Evolutionary conservation across 768 basidiomycete genomes (phyloP), one percentile per base, ranked within the genome.

Genomic region (Agaricus sinodeliciosus): DNA sequence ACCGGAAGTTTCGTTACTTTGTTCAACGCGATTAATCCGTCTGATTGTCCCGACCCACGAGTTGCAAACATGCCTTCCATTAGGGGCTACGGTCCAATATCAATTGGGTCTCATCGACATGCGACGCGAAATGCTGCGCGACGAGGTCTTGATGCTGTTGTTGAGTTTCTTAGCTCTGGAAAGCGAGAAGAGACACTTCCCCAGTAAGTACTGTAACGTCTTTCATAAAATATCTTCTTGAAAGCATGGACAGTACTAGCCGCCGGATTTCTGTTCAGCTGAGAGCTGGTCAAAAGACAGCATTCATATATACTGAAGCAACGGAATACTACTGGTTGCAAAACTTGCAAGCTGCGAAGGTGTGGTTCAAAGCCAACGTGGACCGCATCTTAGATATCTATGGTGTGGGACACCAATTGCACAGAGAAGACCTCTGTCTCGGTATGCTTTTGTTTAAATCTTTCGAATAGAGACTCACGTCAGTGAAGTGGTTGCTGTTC

Each of bases 361-460:
- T 69, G 54, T 93, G 90, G 86, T 85, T 93, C 66, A 78, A 77
- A 52, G 74, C 76, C 3, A 84, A 91, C 58, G 78, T 82, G 22
- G 77, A 87, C 52, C 62, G 70, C 18, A 82, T 93, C 57, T 59
- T 90, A 67, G 63, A 76, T 40, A 64, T 77, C 15, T 90, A 78
- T 63, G 79, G 73, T 4, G 13, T 60, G 31, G 57, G 63, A 43
- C 77, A 79, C 57, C 69, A 66, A 4, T 76, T 85, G 43, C 72
- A 70, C 56, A 79, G 72, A 59, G 82, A 86, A 59, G 83, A 85
- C 57, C 63, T 86, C 48, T 75, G 77, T 37, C 61, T 86, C 1
- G 79, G 76, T 74, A 56, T 37, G 69, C 62, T 15, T 56, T 26
- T 16, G 31, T 49, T 18, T 34, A 12, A 15, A 3, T 16, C 16